Evolutionary conservation across 768 basidiomycete genomes (phyloP), one percentile per base, ranked within the genome.

Genomic region (Phanerodontia chrysosporium): DNA sequence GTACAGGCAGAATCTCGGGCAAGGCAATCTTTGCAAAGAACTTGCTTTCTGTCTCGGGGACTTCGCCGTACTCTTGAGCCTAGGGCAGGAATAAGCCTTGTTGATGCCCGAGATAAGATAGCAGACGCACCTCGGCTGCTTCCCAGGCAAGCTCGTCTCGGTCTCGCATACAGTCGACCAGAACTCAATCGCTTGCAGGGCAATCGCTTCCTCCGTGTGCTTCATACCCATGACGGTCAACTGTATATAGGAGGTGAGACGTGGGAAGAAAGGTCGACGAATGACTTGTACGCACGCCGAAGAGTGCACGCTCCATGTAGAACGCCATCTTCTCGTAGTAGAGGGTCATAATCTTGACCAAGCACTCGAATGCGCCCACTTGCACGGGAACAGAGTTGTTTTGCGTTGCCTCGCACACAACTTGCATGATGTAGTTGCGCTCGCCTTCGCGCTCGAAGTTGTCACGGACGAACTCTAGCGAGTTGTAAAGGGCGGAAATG

Each of bases 381-480:
- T 98, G 96, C 35, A 98, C 95, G 35, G 80, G 73, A 2, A 89
- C 84, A 1, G 85, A 74, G 0, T 81, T 60, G 65, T 87, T 95
- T 72, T 98, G 97, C 0, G 97, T 98, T 0, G 96, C 96, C 70
- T 98, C 97, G 70, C 97, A 99, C 18, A 98, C 92, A 45, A 98
- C 95, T 77, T 99, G 97, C 97, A 99, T 99, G 74, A 99, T 98
- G 77, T 97, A 98, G 75, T 98, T 99, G 49, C 97, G 86, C 74
- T 99, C 97, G 65, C 97, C 97, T 80, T 98, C 97, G 51, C 95
- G 87, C 65, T 97, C 93, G 69, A 99, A 98, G 74, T 99, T 99
- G 66, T 96, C 95, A 63, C 93, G 86, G 55, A 98, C 91, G 70
- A 99, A 99, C 72, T 97, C 95, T 24, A 99, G 83, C 5, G 95